phyloP scores from a whole-genome alignment of 2,329 filamentous ascomycete species.

The Talaromyces sp. region DNA sequence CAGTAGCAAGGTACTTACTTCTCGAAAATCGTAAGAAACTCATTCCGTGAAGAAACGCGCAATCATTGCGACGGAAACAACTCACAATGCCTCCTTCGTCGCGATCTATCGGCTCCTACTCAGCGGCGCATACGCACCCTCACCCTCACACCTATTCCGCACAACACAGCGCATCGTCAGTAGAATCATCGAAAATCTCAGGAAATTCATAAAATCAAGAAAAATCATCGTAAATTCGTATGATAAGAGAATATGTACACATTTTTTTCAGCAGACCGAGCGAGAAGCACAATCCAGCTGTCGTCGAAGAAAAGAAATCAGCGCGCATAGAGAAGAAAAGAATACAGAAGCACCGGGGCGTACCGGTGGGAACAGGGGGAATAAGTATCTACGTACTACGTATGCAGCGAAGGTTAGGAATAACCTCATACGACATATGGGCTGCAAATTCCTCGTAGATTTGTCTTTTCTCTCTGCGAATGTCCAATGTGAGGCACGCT shows the following conservation, averaged over 20 bases:
- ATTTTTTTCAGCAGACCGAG: background rate
- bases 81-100: background rate
- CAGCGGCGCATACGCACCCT: background rate
- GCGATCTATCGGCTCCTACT: background rate
- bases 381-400: background rate
- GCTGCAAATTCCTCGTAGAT: background rate
- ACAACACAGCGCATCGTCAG: background rate
- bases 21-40: too few species aligned
- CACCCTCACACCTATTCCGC: background rate
- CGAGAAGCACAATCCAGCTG: background rate
- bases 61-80: background rate
- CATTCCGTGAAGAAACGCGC: background rate
- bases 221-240: background rate
- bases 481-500: background rate
- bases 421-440: background rate
- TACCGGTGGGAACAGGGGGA: background rate
- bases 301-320: background rate
- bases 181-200: background rate
- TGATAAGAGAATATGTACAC: background rate
- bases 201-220: background rate
- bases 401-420: background rate
- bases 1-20: background rate
- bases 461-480: background rate
- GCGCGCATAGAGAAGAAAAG: background rate
- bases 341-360: background rate